A percentile compares a stretch with the other conserved stretches of the same genome.
phyloP scores from a whole-genome alignment of 2,329 filamentous ascomycete species.

The Corynespora cassiicola region DNA sequence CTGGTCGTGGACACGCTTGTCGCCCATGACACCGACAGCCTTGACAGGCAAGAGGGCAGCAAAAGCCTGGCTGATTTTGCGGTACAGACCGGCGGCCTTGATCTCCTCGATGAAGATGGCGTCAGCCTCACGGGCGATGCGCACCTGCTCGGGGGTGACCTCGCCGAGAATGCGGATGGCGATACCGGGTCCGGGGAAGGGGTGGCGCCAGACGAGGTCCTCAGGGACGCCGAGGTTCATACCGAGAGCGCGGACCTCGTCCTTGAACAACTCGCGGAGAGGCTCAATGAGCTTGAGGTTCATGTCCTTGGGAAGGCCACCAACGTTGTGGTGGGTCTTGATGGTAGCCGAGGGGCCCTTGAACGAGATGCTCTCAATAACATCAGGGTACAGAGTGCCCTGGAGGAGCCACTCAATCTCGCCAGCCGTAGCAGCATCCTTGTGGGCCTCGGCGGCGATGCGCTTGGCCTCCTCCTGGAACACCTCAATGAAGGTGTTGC shows the following conservation, averaged over 20 bases:
- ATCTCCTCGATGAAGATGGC: conserved; percentile 81
- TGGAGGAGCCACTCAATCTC: conserved; percentile 88
- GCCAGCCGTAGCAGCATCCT: conserved; percentile 71
- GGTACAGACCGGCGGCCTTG: conserved; percentile 72
- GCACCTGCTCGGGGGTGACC: conserved; percentile 78
- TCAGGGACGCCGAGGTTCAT: conserved; percentile 73
- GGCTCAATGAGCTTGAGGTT: conserved; percentile 78
- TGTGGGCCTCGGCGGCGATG: conserved; percentile 74
- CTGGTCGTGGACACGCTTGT: conserved; percentile 71
- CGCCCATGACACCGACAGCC: conserved; percentile 73
- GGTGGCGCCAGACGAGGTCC: conserved; percentile 79
- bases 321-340: conserved; percentile 78
- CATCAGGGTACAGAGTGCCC: conserved; percentile 81
- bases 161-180: conserved; percentile 84
- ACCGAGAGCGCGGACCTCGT: conserved; percentile 76
- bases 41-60: conserved; percentile 71
- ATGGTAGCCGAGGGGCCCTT: conserved; percentile 75
- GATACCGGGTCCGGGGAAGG: conserved; percentile 78
- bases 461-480: conserved; percentile 81
- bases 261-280: conserved; percentile 81
- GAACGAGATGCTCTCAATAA: conserved; percentile 75
- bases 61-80: conserved; percentile 74
- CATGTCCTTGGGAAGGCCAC: conserved; percentile 69
- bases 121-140: conserved; percentile 79
- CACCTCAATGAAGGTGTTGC: conserved; percentile 78